Evolutionary conservation across 768 basidiomycete species (phyloP), one percentile per base, ranked within the genome.

Genomic region (Calvatia gigantea): DNA sequence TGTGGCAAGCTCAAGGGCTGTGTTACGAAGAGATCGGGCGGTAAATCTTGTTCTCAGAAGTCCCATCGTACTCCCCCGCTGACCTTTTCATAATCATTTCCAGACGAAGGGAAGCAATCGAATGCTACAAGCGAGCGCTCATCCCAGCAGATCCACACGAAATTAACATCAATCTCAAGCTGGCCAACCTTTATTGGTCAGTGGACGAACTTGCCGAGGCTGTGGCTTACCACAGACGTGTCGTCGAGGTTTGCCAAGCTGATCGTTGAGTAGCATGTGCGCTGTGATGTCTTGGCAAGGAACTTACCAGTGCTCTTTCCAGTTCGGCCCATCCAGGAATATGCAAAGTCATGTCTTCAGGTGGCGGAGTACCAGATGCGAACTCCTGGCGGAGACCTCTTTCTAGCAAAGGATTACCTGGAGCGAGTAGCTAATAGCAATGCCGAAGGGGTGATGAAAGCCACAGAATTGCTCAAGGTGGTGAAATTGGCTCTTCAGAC

Each of bases 1-100:
- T 98, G 72, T 98, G 97, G 97, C 89, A 92, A 63, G 94, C 94
- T 6, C 84, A 97, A 62, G 95, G 89, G 4, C 84, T 86, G 62
- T 96, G 94, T 62, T 98, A 98, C 69, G 91, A 95, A 69, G 91
- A 94, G 66, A 84, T 97, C 61, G 86, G 88, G 64, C 79, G 86
- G 94, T 91, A 62, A 2, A 64, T 65, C 4, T 38, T 33, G 12
- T 31, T 33, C 17, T 27, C 37, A 25, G 23, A 48, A 17, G 15
- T 17, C 11, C 19, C 35, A 21, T 29, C n/a, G n/a, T 57, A n/a
- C 32, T 47, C 19, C 50, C 38, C 14, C 31, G 17, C 39, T 56
- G 39, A 51, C 19, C 33, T 21, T 23, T 29, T 25, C n/a, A 12
- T 51, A 25, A 37, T 51, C 50, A 39, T 46, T 56, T 50, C 25